Conservation (phyloP, 2,329 filamentous ascomycete genomes). For the Colletotrichum destructivum region DNA sequence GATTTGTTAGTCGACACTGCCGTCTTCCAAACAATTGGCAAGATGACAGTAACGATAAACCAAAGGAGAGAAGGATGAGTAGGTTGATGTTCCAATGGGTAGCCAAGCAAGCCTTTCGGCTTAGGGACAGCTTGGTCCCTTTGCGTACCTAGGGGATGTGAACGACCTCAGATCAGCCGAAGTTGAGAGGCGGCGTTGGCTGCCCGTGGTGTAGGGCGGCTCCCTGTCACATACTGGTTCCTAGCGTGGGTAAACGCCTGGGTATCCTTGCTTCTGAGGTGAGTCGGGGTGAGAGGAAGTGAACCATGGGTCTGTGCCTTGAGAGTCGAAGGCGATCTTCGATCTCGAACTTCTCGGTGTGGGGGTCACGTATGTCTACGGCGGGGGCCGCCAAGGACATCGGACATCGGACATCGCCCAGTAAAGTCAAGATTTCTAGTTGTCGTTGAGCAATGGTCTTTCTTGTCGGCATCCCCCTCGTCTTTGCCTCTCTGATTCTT, state of each 20-base stretch:
- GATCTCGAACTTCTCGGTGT: background rate
- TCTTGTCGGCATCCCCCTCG: too few species aligned
- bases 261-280: constrained; percentile 5
- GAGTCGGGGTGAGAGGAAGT: constrained; percentile 1
- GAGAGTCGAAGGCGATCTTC: background rate
- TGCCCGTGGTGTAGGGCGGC: too few species aligned
- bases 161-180: too few species aligned
- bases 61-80: too few species aligned
- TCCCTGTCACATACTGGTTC: too few species aligned
- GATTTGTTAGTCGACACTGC: background rate
- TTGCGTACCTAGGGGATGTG: too few species aligned
- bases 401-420: constrained; percentile 1
- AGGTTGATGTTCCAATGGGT: background rate
- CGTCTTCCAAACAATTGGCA: background rate
- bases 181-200: too few species aligned
- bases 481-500: too few species aligned
- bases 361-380: background rate
- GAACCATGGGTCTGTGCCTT: background rate
- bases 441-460: too few species aligned
- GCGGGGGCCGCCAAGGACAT: background rate
- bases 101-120: constrained; percentile 23
- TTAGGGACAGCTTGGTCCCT: constrained; percentile 18
- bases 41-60: background rate
- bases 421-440: constrained; percentile 30
- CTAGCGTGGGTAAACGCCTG: background rate